Conservation (phyloP, 225 moss, liverwort and hornwort species). For the Pseudisothecium myosuroides region DNA sequence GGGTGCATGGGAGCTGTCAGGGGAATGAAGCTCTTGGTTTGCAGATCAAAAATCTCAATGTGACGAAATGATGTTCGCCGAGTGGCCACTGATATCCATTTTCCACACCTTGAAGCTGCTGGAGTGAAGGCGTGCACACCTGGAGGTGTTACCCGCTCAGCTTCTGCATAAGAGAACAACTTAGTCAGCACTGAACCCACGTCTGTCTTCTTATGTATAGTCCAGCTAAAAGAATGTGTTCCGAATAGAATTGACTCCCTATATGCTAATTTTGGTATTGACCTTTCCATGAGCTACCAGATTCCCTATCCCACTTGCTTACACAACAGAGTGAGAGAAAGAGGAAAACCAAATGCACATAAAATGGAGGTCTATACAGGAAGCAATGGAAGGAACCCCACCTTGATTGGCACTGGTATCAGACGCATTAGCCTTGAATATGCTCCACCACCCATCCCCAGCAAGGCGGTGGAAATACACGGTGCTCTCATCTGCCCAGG, state of each 20-base stretch:
- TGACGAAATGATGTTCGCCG: conserved; percentile 52
- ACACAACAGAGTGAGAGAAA: neutral
- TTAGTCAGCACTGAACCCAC: neutral
- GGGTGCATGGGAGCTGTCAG: conserved; percentile 50
- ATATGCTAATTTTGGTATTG: neutral
- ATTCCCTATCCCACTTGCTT: neutral
- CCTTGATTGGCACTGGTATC: conserved; percentile 25
- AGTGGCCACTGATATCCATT: conserved; percentile 86
- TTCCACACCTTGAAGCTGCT: conserved; percentile 44
- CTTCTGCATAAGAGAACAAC: conserved; percentile 7
- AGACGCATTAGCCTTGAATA: conserved; percentile 44
- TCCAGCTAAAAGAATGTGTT: neutral
- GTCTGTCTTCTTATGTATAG: neutral
- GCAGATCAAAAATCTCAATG: conserved; percentile 63
- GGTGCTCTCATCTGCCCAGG: conserved; percentile 60
- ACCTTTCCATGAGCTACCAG: neutral
- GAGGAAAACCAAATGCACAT: neutral
- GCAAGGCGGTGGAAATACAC: conserved; percentile 70
- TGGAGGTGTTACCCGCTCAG: conserved; percentile 62
- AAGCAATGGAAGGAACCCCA: neutral
- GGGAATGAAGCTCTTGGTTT: conserved; percentile 24
- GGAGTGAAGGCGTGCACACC: conserved; percentile 81
- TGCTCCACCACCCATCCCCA: conserved; percentile 89
- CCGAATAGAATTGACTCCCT: neutral
- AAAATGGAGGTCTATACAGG: neutral